A percentile compares a stretch with the other conserved stretches of the same genome.
Evolutionary conservation across 768 basidiomycete genomes (phyloP).

Genomic region (Boletus subcaerulescens): DNA sequence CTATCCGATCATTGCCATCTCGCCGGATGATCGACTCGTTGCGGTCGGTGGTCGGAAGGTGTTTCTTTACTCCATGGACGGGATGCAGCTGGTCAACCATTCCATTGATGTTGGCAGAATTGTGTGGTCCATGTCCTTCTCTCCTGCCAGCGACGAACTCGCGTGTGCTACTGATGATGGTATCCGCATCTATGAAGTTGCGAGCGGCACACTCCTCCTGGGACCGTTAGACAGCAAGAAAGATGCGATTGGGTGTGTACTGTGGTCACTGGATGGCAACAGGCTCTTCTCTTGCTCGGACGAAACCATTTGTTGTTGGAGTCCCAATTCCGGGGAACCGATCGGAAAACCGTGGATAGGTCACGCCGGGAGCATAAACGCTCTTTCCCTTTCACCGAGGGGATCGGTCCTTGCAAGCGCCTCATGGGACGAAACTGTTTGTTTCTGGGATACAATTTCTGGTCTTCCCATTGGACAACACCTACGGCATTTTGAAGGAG

Average conservation of each 20-base stretch:
- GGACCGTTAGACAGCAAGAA: background rate
- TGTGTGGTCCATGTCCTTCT: background rate
- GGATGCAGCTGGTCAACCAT: background rate
- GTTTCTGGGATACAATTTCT: slow-evolving; percentile 9
- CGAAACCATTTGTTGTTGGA: slow-evolving; percentile 8
- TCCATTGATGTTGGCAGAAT: background rate
- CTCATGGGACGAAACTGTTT: slow-evolving; percentile 1
- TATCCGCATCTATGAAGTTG: slow-evolving; percentile 1
- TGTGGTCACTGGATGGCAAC: slow-evolving; percentile 15
- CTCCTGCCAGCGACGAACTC: background rate
- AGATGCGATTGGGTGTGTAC: background rate
- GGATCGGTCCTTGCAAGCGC: slow-evolving; percentile 7
- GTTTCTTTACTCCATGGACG: background rate
- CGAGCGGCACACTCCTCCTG: background rate
- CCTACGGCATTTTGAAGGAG: background rate
- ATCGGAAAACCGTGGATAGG: slow-evolving; percentile 10
- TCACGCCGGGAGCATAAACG: background rate
- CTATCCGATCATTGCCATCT: background rate
- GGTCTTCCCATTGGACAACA: background rate
- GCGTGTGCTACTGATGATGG: background rate
- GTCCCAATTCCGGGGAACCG: background rate
- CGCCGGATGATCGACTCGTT: slow-evolving; percentile 1
- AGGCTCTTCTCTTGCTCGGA: slow-evolving; percentile 2
- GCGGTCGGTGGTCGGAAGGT: background rate
- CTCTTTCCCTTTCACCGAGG: background rate